These are phyloP conservation scores for Fraxinus sp. DNA, from an alignment of 305 asterid species.

Conservation along the genomic window DNA sequence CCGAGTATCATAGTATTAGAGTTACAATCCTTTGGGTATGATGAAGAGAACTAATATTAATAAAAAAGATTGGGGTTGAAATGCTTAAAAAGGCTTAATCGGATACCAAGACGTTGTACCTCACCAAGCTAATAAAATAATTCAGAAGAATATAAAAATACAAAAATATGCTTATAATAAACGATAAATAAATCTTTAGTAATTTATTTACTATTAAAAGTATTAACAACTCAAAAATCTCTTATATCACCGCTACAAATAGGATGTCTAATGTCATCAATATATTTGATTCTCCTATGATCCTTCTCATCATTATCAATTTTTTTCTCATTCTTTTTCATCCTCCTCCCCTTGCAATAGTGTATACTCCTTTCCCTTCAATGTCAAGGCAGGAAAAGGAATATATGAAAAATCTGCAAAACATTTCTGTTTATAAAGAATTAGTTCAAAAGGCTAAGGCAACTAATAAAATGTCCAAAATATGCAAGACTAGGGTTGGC, in stretches of 20 bases:
- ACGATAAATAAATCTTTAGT: neutral
- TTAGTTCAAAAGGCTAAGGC: neutral
- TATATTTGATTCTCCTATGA: neutral
- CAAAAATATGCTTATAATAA: neutral
- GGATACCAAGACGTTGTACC: neutral
- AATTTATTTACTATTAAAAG: neutral
- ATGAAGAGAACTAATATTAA: neutral
- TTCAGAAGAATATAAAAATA: neutral
- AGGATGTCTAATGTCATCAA: neutral
- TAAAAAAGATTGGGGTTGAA: neutral
- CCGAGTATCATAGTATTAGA: neutral
- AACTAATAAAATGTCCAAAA: neutral
- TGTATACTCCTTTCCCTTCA: neutral
- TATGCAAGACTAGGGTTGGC: neutral
- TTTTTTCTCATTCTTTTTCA: neutral
- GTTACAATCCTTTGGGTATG: neutral
- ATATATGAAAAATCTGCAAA: neutral
- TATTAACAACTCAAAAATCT: neutral
- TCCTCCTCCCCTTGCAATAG: neutral
- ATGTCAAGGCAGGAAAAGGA: neutral
- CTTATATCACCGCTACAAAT: neutral
- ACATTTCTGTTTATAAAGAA: neutral
- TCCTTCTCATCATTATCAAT: neutral
- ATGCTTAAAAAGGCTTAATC: neutral
- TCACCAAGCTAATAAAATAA: neutral